phyloP scores from a whole-genome alignment of 164 flowering plant species.

The Tinospora cordifolia region DNA sequence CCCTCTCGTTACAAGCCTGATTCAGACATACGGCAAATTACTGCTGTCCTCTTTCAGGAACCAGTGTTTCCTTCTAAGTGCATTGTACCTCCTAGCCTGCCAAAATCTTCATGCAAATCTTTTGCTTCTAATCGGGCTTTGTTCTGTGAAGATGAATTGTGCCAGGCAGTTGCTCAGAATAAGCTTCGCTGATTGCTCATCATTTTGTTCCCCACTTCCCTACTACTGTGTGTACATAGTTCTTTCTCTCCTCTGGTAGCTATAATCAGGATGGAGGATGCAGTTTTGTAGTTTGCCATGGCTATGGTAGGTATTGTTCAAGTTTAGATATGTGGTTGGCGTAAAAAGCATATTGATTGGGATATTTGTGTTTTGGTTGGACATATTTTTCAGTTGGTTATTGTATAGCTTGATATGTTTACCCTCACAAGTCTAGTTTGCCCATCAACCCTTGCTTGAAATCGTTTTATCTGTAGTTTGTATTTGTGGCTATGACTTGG shows the following conservation, averaged over 20 bases:
- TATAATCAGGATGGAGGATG: constrained; percentile 15
- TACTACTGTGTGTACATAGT: constrained; percentile 32
- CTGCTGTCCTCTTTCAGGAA: constrained; percentile 80
- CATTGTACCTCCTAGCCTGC: constrained; percentile 50
- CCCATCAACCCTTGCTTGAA: too few species aligned
- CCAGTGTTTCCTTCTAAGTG: constrained; percentile 49
- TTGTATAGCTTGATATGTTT: neutral
- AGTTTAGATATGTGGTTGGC: constrained; percentile 12
- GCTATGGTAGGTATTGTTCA: constrained; percentile 15
- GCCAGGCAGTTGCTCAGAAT: constrained; percentile 95
- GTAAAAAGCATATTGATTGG: constrained; percentile 1
- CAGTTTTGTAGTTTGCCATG: constrained; percentile 36
- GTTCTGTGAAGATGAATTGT: constrained; percentile 84
- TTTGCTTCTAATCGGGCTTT: constrained; percentile 73
- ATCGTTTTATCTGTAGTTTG: too few species aligned
- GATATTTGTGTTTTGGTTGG: constrained; percentile 5
- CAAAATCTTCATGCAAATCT: constrained; percentile 56
- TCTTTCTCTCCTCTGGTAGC: constrained; percentile 7
- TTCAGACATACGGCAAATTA: constrained; percentile 58
- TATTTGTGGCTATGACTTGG: too few species aligned
- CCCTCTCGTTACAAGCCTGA: constrained; percentile 50
- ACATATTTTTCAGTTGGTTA: constrained; percentile 12
- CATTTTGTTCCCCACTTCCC: constrained; percentile 6
- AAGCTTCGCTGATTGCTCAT: constrained; percentile 49
- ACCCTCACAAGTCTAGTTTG: too few species aligned